Evolutionary conservation across 1,284 basidiomycete species (phyloP).

Genomic region (Gomphus sp.): DNA sequence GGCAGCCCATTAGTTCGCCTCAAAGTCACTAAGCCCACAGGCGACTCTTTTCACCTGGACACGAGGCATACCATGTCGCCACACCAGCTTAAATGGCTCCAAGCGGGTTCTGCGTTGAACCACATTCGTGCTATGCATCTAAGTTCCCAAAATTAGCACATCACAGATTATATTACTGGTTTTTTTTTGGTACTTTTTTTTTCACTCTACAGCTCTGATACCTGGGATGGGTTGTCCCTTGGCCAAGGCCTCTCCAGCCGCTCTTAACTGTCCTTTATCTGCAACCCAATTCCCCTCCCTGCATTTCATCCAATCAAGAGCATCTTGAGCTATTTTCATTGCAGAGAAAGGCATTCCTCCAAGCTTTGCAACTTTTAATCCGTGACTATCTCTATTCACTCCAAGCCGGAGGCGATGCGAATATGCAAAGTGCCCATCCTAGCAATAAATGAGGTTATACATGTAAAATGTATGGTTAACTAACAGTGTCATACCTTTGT

Average conservation of each 20-base stretch:
- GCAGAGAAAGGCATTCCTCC: constrained; percentile 75
- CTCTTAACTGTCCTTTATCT: constrained; percentile 16
- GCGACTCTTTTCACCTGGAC: constrained; percentile 56
- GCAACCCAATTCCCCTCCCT: constrained; percentile 18
- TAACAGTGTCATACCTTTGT: constrained; percentile 41
- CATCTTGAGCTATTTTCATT: constrained; percentile 47
- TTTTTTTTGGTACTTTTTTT: background rate
- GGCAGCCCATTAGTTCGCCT: constrained; percentile 48
- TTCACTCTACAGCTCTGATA: background rate
- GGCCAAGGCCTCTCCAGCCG: constrained; percentile 13
- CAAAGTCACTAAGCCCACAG: constrained; percentile 60
- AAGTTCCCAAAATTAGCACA: background rate
- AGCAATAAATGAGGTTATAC: background rate
- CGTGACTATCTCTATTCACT: constrained; percentile 88
- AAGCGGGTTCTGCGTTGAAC: constrained; percentile 83
- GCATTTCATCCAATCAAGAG: constrained; percentile 32
- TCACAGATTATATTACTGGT: constrained; percentile 1
- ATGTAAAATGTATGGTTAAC: background rate
- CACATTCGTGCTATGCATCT: constrained; percentile 37
- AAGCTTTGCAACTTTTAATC: constrained; percentile 82
- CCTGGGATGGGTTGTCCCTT: background rate
- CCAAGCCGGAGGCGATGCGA: constrained; percentile 76
- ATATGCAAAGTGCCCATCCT: constrained; percentile 75
- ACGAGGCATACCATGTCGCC: constrained; percentile 83
- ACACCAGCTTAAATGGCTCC: constrained; percentile 85